phyloP scores from a whole-genome alignment of 768 basidiomycete species.

The Rhodotorula diobovata region DNA sequence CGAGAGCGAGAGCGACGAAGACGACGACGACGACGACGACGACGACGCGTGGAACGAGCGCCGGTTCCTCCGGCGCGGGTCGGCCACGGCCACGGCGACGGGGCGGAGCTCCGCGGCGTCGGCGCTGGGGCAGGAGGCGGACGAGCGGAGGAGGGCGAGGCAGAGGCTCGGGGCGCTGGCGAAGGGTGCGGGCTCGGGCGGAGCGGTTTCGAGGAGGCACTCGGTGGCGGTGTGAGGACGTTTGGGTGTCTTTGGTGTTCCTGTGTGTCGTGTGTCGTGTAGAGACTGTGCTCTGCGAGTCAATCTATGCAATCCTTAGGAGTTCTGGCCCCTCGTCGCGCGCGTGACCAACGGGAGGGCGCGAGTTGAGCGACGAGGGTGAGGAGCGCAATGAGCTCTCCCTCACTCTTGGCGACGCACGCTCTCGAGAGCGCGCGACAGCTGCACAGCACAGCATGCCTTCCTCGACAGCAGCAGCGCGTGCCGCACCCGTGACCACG shows the following conservation, averaged over 20 bases:
- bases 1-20: not conserved
- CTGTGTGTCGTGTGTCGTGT: not conserved
- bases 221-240: constrained; percentile 60
- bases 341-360: not conserved
- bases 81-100: constrained; percentile 54
- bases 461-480: too few species aligned
- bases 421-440: not conserved
- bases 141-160: constrained; percentile 53
- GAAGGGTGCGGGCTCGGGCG: constrained; percentile 24
- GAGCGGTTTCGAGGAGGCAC: constrained; percentile 56
- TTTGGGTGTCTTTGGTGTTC: too few species aligned
- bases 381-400: not conserved
- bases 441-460: not conserved
- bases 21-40: not conserved
- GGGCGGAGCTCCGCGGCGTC: too few species aligned
- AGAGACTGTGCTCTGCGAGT: not conserved
- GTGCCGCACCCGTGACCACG: not conserved
- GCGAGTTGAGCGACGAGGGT: not conserved
- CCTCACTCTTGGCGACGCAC: too few species aligned
- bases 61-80: constrained; percentile 53
- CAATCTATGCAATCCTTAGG: not conserved
- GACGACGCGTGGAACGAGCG: constrained; percentile 20
- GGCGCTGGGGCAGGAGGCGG: not conserved
- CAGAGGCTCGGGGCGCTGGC: constrained; percentile 51
- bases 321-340: not conserved